phyloP scores from a whole-genome alignment of 2,329 filamentous ascomycete genomes.

The Xylaria sp. region DNA sequence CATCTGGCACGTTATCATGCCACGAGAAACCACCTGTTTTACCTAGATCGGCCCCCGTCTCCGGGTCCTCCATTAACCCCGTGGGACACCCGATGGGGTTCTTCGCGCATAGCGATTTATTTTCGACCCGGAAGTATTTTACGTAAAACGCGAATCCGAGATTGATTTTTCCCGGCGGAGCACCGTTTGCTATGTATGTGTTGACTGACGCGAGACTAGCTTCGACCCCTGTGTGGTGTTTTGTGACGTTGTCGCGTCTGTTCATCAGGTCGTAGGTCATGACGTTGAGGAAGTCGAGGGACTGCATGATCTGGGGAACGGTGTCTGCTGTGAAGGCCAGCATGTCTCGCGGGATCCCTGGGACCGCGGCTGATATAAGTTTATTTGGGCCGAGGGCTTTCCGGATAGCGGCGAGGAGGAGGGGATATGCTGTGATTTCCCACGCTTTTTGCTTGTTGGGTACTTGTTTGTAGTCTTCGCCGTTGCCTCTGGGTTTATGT shows the following conservation, averaged over 20 bases:
- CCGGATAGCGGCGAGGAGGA: slow-evolving; percentile 64
- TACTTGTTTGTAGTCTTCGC: slow-evolving; percentile 68
- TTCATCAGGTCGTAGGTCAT: slow-evolving; percentile 79
- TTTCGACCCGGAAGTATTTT: slow-evolving; percentile 67
- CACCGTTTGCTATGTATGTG: slow-evolving; percentile 64
- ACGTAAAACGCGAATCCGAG: slow-evolving; percentile 73
- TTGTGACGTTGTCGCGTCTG: slow-evolving; percentile 69
- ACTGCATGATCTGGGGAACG: slow-evolving; percentile 62
- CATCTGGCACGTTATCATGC: slow-evolving; percentile 37
- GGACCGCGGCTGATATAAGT: slow-evolving; percentile 70
- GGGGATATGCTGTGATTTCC: slow-evolving; percentile 67
- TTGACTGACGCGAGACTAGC: slow-evolving; percentile 61
- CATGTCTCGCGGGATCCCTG: slow-evolving; percentile 68
- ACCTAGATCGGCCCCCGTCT: slow-evolving; percentile 64
- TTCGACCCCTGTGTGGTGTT: slow-evolving; percentile 66
- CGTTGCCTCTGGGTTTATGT: slow-evolving; percentile 61
- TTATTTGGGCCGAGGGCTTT: slow-evolving; percentile 61
- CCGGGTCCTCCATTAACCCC: slow-evolving; percentile 62
- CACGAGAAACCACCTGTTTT: slow-evolving; percentile 44
- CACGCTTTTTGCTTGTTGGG: slow-evolving; percentile 63
- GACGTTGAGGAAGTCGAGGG: slow-evolving; percentile 71
- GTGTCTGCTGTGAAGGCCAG: slow-evolving; percentile 66
- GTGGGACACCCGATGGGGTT: slow-evolving; percentile 64
- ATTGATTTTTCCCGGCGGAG: slow-evolving; percentile 61
- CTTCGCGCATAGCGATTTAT: slow-evolving; percentile 49